Percentiles rank a stretch among this genome's conserved stretches.
Conservation (phyloP, 2,329 filamentous ascomycete genomes). For the Colletotrichum endophyticum region DNA sequence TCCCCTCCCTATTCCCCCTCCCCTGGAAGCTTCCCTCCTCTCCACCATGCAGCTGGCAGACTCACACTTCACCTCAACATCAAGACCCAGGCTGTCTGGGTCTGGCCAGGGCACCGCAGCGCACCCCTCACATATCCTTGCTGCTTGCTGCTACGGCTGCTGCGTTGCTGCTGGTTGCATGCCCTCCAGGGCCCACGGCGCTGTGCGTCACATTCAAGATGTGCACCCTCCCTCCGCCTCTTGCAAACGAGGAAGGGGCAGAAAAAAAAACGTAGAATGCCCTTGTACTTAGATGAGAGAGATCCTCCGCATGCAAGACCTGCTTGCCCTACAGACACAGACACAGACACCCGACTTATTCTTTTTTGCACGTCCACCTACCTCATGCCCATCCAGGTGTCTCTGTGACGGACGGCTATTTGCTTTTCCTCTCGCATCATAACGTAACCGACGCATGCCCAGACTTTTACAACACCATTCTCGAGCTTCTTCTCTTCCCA, state of each 20-base stretch:
- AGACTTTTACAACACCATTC: conserved; percentile 7
- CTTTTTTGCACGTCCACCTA: neutral
- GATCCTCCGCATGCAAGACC: neutral
- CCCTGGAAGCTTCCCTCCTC: neutral
- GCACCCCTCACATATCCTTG: neutral
- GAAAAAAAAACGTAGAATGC: neutral
- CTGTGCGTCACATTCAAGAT: conserved; percentile 14
- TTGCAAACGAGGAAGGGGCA: neutral
- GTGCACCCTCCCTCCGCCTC: neutral
- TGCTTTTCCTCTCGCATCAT: neutral
- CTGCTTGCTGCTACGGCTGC: neutral
- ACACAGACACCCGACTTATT: neutral
- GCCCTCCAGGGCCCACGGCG: neutral
- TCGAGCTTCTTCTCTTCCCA: neutral
- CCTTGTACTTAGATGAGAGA: conserved; percentile 6
- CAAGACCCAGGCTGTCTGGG: neutral
- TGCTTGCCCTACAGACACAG: neutral
- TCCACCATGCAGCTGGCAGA: neutral
- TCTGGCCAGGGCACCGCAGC: neutral
- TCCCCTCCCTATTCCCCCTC: neutral
- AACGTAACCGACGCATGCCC: conserved; percentile 6
- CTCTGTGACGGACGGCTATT: neutral
- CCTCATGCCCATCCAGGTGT: neutral
- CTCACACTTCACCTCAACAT: neutral
- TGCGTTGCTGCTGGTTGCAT: neutral